Evolutionary conservation across 2,329 filamentous ascomycete species (phyloP).

Genomic region (Calonectria crousiana): DNA sequence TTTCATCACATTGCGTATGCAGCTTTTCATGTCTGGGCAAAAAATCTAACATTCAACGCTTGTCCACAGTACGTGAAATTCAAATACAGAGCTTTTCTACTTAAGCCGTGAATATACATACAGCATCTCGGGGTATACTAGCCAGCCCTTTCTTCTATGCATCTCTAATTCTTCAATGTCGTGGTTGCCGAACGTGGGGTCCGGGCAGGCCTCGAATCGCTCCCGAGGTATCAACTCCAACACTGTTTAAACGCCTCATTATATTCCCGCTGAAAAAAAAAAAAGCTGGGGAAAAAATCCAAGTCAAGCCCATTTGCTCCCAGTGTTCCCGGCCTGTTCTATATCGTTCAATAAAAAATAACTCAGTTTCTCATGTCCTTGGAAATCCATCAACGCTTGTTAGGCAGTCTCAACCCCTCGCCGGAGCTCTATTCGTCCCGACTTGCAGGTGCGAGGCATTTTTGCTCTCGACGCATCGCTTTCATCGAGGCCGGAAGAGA

Average conservation of each 20-base stretch:
- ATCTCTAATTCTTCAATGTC: slow-evolving; percentile 34
- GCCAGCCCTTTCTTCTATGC: slow-evolving; percentile 35
- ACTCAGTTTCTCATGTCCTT: slow-evolving; percentile 21
- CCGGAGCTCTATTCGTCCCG: slow-evolving; percentile 55
- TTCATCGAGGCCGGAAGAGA: slow-evolving; percentile 50
- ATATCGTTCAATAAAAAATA: slow-evolving; percentile 19
- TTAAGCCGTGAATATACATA: slow-evolving; percentile 22
- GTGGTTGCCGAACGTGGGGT: slow-evolving; percentile 20
- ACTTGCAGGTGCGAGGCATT: slow-evolving; percentile 54
- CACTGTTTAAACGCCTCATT: slow-evolving; percentile 28
- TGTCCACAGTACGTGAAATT: not conserved
- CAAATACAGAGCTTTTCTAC: slow-evolving; percentile 19
- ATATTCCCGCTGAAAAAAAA: slow-evolving; percentile 12
- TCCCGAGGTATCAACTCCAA: slow-evolving; percentile 20
- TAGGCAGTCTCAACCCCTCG: slow-evolving; percentile 43
- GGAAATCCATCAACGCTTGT: not conserved
- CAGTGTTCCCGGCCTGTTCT: slow-evolving; percentile 21
- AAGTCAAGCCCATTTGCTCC: slow-evolving; percentile 18
- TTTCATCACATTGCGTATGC: not conserved
- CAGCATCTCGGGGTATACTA: slow-evolving; percentile 30
- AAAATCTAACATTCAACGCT: no score
- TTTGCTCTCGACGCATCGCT: slow-evolving; percentile 51
- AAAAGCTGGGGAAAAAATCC: not conserved
- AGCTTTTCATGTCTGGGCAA: not conserved
- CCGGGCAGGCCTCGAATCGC: slow-evolving; percentile 18